Evolutionary conservation across 208 protist genomes (phyloP).

Genomic region (Crithidia thermophila): DNA sequence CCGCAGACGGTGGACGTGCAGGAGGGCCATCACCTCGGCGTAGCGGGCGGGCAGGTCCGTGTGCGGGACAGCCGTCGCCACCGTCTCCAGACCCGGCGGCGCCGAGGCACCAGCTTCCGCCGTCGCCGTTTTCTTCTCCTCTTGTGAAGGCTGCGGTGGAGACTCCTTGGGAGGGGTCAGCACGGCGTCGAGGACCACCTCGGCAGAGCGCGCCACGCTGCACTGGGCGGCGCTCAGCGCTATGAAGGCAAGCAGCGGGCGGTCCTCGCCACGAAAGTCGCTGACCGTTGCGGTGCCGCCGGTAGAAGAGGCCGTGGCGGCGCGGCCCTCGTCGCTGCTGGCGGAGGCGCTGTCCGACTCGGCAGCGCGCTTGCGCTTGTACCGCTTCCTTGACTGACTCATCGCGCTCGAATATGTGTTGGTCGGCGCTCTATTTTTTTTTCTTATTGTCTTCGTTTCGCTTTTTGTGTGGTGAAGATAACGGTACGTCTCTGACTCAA

Average conservation of each 20-base stretch:
- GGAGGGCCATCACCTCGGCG: slow-evolving; percentile 59
- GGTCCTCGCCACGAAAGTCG: slow-evolving; percentile 30
- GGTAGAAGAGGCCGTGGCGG: background rate
- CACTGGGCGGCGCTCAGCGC: slow-evolving; percentile 37
- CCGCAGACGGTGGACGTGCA: slow-evolving; percentile 51
- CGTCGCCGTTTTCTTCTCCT: background rate
- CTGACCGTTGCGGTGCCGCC: background rate
- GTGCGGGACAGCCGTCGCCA: too few relatives aligned
- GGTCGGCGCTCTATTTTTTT: too few relatives aligned
- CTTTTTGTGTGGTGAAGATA: too few relatives aligned
- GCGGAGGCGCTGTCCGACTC: too few relatives aligned
- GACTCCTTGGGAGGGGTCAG: background rate
- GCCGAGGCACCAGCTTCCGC: too few relatives aligned
- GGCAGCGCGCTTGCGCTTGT: too few relatives aligned
- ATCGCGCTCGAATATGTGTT: too few relatives aligned
- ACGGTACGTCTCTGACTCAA: too few relatives aligned
- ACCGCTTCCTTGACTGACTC: too few relatives aligned
- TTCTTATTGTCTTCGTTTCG: too few relatives aligned
- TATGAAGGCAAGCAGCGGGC: slow-evolving; percentile 44
- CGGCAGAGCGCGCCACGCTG: slow-evolving; percentile 22
- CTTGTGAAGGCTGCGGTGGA: background rate
- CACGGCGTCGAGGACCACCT: slow-evolving; percentile 33
- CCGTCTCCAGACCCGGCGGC: too few relatives aligned
- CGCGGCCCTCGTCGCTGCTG: too few relatives aligned
- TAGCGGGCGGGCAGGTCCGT: slow-evolving; percentile 29